phyloP scores from a whole-genome alignment of 2,329 filamentous ascomycete species.

The Fusarium mundagurra region DNA sequence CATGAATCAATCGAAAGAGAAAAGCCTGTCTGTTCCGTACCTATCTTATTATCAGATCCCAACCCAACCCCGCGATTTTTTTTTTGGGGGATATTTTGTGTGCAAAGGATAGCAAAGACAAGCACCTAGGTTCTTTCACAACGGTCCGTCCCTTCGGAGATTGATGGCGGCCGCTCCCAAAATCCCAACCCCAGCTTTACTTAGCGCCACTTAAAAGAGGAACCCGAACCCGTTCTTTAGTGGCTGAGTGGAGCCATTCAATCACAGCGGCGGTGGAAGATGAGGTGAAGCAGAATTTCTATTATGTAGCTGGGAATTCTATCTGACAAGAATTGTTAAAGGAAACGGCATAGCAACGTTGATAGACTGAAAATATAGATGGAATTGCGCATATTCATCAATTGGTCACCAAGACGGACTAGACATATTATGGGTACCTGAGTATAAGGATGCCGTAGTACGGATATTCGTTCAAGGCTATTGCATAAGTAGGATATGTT shows the following conservation, averaged over 20 bases:
- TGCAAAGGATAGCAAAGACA: not conserved
- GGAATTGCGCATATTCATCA: not conserved
- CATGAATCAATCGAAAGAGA: not conserved
- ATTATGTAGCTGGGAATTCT: not conserved
- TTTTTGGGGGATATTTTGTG: not conserved
- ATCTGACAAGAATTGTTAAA: not conserved
- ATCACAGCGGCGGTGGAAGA: slow-evolving; percentile 1
- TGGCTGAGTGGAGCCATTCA: slow-evolving; percentile 2
- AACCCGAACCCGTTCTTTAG: slow-evolving; percentile 12
- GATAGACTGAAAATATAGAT: not conserved
- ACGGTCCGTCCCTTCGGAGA: slow-evolving; percentile 17
- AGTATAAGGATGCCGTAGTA: slow-evolving; percentile 5
- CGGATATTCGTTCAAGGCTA: slow-evolving; percentile 26
- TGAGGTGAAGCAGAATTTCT: not conserved
- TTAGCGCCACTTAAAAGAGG: slow-evolving; percentile 18
- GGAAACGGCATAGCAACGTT: not conserved
- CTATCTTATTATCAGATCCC: not conserved
- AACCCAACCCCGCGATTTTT: slow-evolving; percentile 30
- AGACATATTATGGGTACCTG: not conserved
- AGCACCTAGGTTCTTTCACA: not conserved
- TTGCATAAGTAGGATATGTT: slow-evolving; percentile 16
- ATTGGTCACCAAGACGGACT: not conserved
- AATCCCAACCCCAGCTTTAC: slow-evolving; percentile 1
- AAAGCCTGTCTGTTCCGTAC: no score
- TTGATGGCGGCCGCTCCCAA: slow-evolving; percentile 9